Percentiles rank a stretch among this genome's conserved stretches.
Evolutionary conservation across 805 yeast genomes (phyloP).

Genomic region (Debaryomyces castellii): DNA sequence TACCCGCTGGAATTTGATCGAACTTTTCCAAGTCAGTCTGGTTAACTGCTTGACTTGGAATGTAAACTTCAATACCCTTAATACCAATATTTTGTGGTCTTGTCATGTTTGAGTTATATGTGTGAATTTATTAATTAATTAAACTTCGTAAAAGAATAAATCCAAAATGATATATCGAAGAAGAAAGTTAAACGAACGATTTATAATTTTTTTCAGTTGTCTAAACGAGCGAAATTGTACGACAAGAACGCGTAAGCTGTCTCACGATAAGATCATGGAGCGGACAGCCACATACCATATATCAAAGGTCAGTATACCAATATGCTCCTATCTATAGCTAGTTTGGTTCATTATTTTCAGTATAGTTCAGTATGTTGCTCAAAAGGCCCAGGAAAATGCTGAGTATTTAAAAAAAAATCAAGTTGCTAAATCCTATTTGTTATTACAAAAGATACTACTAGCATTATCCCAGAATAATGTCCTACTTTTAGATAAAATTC

Average conservation of each 20-base stretch:
- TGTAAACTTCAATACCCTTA: constrained; percentile 90
- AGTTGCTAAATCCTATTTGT: too few species aligned
- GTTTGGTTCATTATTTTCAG: too few species aligned
- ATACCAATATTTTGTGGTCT: constrained; percentile 79
- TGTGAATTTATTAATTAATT: neutral
- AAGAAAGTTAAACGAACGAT: neutral
- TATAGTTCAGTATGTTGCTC: too few species aligned
- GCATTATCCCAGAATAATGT: too few species aligned
- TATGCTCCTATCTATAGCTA: too few species aligned
- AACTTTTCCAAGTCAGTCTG: constrained; percentile 83
- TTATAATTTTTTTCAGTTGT: neutral
- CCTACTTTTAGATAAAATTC: too few species aligned
- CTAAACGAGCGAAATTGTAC: constrained; percentile 1
- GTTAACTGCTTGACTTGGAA: constrained; percentile 71
- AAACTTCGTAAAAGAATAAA: neutral
- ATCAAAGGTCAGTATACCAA: too few species aligned
- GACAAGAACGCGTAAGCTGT: neutral
- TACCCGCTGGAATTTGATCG: constrained; percentile 89
- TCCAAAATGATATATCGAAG: neutral
- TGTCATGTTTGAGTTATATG: constrained; percentile 13
- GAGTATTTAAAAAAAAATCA: too few species aligned
- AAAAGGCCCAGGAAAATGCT: too few species aligned
- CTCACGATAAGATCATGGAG: neutral
- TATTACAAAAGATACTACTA: too few species aligned
- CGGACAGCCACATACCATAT: neutral